Base-by-base conservation (phyloP, 225 moss, liverwort and hornwort species). In the Rhytidiadelphus loreus region DNA sequence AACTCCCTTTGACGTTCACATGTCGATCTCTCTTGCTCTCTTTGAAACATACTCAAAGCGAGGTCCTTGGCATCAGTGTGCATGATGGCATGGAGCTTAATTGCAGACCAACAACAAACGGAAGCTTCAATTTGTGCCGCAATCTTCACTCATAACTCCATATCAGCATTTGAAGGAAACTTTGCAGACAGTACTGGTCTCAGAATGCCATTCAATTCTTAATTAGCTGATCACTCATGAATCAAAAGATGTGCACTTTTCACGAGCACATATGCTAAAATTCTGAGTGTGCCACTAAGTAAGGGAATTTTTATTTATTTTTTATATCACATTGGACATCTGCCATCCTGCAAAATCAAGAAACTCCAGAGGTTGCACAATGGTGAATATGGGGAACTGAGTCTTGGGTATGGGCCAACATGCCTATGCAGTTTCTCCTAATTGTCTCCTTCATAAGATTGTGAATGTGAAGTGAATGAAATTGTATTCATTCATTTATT, bases 51-150 rank as follows among this genome's bases (percentile, higher is more conserved):
- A 77, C 85, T 85, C 72, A 78, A 85, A 44, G 91, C 83, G 12
- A 89, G 91, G 66, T 92, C 92, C 91, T 92, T 92, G 58, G 92
- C 91, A 87, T 92, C 91, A 60, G 89, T 87, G 89, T 70, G 87
- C 92, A 91, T 90, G 92, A 90, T 90, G 92, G 89, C 92, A 87
- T 39, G 41, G n/a, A 87, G 85, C 82, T 81, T 18, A 52, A 16
- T 52, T 52, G 13, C 43, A 41, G 52, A 76, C 62, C 61, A 48
- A 50, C 57, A n/a, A 20, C 9, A 55, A 8, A 17, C 13, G 37
- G 11, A 77, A 15, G 63, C 59, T 85, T 70, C 41, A 32, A 41
- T 71, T 13, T 44, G 53, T 64, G 58, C 75, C 0, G 5, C 41
- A 59, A 85, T 37, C 61, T 74, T 74, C 85, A 58, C 85, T 61